Evolutionary conservation across 495 filamentous ascomycete genomes (phyloP).

Genomic region (Neurospora cerealis): DNA sequence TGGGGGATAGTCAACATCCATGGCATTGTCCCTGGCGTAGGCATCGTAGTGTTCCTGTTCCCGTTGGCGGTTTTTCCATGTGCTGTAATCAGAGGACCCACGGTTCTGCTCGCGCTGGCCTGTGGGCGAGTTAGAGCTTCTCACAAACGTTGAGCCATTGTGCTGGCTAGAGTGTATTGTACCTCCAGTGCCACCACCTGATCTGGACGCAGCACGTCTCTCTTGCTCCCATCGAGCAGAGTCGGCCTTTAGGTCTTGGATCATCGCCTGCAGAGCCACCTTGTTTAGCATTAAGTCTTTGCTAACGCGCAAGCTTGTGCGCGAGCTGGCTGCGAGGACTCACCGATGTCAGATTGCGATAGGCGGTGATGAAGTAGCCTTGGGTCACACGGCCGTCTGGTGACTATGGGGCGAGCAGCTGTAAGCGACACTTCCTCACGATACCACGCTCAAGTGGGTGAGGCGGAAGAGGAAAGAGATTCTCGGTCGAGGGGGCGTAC

Average conservation of each 20-base stretch:
- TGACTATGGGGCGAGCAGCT: constrained; percentile 12
- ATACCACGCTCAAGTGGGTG: constrained; percentile 2
- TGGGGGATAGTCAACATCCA: constrained; percentile 21
- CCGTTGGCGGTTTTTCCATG: constrained; percentile 22
- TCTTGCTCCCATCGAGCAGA: constrained; percentile 73
- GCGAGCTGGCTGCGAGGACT: constrained; percentile 25
- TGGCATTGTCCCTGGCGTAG: constrained; percentile 11
- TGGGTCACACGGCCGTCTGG: constrained; percentile 48
- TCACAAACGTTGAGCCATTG: constrained; percentile 39
- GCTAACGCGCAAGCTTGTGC: constrained; percentile 5
- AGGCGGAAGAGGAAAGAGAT: constrained; percentile 3
- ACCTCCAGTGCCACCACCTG: constrained; percentile 45
- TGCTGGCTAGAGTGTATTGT: constrained; percentile 43
- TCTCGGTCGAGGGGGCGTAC: constrained; percentile 36
- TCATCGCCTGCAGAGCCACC: constrained; percentile 58
- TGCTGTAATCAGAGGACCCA: constrained; percentile 20
- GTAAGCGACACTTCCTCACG: constrained; percentile 7
- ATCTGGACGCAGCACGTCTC: constrained; percentile 37
- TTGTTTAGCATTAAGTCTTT: constrained; percentile 3
- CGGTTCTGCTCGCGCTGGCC: constrained; percentile 27
- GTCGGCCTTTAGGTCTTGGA: constrained; percentile 74
- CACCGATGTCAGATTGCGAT: constrained; percentile 79
- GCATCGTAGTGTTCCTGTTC: constrained; percentile 10
- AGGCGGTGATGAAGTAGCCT: constrained; percentile 81
- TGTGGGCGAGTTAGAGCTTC: constrained; percentile 49